These are phyloP conservation scores for Fusarium sp. DNA, from an alignment of 2,329 filamentous ascomycete genomes.

Conservation along the genomic window DNA sequence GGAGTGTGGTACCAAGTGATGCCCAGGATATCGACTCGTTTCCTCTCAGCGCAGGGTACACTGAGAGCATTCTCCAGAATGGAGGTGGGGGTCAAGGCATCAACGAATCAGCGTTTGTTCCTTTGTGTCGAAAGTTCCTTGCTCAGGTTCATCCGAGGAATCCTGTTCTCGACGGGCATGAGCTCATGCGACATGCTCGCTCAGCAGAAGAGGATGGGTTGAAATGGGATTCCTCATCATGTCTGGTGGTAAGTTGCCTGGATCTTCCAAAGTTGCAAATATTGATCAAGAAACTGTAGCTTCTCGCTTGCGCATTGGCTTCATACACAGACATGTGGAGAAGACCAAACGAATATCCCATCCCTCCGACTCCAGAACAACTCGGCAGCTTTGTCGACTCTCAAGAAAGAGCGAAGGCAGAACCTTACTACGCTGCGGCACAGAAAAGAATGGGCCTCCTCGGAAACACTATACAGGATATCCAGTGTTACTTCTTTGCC, in stretches of 20 bases:
- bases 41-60: slow-evolving; percentile 13
- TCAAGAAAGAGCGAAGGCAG: not conserved
- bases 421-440: not conserved
- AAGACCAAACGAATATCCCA: not conserved
- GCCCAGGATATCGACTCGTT: slow-evolving; percentile 19
- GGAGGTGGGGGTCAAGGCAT: not conserved
- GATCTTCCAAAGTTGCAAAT: too few relatives aligned
- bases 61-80: not conserved
- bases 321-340: slow-evolving; percentile 9
- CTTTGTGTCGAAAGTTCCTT: not conserved
- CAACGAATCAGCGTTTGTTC: not conserved
- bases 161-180: not conserved
- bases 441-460: not conserved
- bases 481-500: not conserved
- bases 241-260: slow-evolving; percentile 27
- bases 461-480: not conserved
- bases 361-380: not conserved
- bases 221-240: slow-evolving; percentile 28
- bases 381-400: not conserved
- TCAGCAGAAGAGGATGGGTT: slow-evolving; percentile 10
- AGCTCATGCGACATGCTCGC: slow-evolving; percentile 16
- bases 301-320: slow-evolving; percentile 22
- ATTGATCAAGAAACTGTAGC: not conserved
- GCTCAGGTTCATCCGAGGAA: not conserved
- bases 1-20: slow-evolving; percentile 7